Evolutionary conservation across 2,329 filamentous ascomycete species (phyloP).

Genomic region (Pseudocercospora eumusae): DNA sequence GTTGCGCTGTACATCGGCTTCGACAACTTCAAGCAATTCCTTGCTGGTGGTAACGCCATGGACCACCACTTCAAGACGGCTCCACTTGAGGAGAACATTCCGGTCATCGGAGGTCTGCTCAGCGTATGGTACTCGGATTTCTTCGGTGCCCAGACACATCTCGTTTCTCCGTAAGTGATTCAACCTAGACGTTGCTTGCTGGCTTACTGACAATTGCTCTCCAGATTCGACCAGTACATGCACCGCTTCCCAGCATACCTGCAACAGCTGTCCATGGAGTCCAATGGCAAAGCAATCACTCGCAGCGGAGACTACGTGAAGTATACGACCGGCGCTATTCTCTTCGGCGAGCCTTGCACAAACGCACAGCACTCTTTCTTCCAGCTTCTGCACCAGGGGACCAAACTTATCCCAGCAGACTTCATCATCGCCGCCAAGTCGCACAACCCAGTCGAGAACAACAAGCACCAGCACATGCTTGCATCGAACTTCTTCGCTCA

Average conservation of each 20-base stretch:
- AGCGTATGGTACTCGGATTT: constrained; percentile 99
- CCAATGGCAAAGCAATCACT: constrained; percentile 96
- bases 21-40: constrained; percentile 97
- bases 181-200: constrained; percentile 8
- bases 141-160: constrained; percentile 95
- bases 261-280: constrained; percentile 99
- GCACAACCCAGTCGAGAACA: constrained; percentile 90
- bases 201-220: constrained; percentile 27
- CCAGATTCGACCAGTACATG: constrained; percentile 94
- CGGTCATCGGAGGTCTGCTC: constrained; percentile 83
- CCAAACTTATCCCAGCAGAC: constrained; percentile 96
- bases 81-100: constrained; percentile 92
- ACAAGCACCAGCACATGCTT: constrained; percentile 95
- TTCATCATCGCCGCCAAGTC: constrained; percentile 96
- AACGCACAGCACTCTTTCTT: constrained; percentile 99
- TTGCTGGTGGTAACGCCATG: constrained; percentile 93
- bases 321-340: constrained; percentile 93
- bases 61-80: constrained; percentile 96
- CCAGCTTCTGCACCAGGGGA: constrained; percentile 98
- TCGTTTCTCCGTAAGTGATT: constrained; percentile 82
- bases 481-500: constrained; percentile 91
- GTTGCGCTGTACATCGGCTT: constrained; percentile 93
- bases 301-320: constrained; percentile 85
- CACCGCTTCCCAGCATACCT: constrained; percentile 99
- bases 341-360: constrained; percentile 97